Percentiles rank a stretch among this genome's conserved stretches.
Evolutionary conservation across 2,329 filamentous ascomycete species (phyloP).

Genomic region (Penicillium sp.): DNA sequence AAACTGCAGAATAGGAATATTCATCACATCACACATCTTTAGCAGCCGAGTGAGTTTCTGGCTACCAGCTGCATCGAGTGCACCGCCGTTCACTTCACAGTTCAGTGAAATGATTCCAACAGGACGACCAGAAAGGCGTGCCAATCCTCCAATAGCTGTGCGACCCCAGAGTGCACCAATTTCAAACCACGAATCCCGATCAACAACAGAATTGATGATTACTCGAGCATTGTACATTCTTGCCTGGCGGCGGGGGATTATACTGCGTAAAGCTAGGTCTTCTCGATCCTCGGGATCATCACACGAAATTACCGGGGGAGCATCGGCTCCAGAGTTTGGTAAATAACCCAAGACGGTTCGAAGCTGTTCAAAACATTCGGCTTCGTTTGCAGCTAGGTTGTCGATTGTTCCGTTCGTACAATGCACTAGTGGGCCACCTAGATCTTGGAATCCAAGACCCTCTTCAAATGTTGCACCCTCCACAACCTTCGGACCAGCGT

Average conservation of each 20-base stretch:
- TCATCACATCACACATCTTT: conserved; percentile 66
- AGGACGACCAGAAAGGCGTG: conserved; percentile 56
- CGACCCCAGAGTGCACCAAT: conserved; percentile 64
- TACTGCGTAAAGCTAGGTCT: conserved; percentile 52
- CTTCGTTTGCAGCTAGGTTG: conserved; percentile 61
- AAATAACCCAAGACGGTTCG: conserved; percentile 58
- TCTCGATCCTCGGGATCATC: conserved; percentile 53
- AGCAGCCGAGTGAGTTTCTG: conserved; percentile 62
- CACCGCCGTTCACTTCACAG: conserved; percentile 62
- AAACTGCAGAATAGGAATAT: conserved; percentile 63
- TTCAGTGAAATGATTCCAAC: conserved; percentile 62
- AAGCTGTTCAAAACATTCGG: conserved; percentile 62
- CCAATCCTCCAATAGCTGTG: conserved; percentile 61
- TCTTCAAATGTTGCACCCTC: conserved; percentile 65
- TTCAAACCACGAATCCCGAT: conserved; percentile 60
- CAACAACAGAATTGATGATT: conserved; percentile 59
- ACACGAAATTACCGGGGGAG: conserved; percentile 51
- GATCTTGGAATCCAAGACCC: conserved; percentile 57
- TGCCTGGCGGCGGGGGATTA: conserved; percentile 58
- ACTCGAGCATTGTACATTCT: conserved; percentile 61
- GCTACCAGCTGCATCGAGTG: conserved; percentile 59
- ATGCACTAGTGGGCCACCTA: conserved; percentile 62
- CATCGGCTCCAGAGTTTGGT: conserved; percentile 56
- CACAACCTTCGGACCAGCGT: conserved; percentile 64
- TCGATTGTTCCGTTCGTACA: conserved; percentile 67